Evolutionary conservation across 2,329 filamentous ascomycete genomes (phyloP).

Genomic region (Cercospora brassicicola): DNA sequence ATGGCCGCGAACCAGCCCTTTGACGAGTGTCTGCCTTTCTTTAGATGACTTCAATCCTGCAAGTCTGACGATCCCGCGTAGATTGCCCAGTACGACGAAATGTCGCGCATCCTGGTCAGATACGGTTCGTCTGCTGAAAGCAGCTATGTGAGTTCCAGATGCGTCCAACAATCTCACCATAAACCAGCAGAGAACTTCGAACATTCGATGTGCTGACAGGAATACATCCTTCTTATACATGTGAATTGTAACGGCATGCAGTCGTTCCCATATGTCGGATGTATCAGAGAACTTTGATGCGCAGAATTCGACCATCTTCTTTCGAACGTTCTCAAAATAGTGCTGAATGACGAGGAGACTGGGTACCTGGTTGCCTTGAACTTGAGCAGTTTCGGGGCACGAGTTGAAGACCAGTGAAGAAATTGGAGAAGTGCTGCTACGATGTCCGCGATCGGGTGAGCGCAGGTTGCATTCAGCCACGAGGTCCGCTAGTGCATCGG

Average conservation of each 20-base stretch:
- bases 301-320: neutral
- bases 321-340: slow-evolving; percentile 8
- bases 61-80: neutral
- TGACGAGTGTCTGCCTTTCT: slow-evolving; percentile 4
- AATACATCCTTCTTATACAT: slow-evolving; percentile 1
- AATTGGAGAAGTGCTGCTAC: neutral
- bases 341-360: slow-evolving; percentile 13
- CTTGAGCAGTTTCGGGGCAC: neutral
- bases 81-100: slow-evolving; percentile 12
- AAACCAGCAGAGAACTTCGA: slow-evolving; percentile 14
- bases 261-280: neutral
- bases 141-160: neutral
- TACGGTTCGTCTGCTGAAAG: slow-evolving; percentile 3
- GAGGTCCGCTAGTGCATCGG: neutral
- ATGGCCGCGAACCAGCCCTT: neutral
- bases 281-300: neutral
- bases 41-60: neutral
- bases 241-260: neutral
- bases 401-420: slow-evolving; percentile 1
- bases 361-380: slow-evolving; percentile 3
- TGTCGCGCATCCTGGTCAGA: slow-evolving; percentile 10
- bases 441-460: slow-evolving; percentile 7
- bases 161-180: slow-evolving; percentile 9
- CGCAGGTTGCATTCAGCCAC: slow-evolving; percentile 1
- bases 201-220: slow-evolving; percentile 11